Percentiles rank a stretch among this genome's conserved stretches.
phyloP scores from a whole-genome alignment of 1,284 basidiomycete species.

The Puccinia novopanici region DNA sequence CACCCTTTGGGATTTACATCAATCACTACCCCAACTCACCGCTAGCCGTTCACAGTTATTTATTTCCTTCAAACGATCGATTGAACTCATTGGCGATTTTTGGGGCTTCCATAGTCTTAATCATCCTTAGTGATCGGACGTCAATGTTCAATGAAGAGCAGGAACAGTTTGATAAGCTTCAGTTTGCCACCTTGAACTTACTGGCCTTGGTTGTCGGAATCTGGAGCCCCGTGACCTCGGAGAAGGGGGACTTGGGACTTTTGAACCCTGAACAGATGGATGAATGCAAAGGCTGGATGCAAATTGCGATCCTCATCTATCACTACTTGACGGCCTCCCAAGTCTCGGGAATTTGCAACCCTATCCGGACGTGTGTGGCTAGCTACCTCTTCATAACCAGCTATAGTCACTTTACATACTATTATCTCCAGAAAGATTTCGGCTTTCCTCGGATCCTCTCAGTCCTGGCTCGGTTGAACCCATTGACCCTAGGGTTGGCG shows the following conservation, averaged over 20 bases:
- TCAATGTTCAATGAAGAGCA: constrained; percentile 82
- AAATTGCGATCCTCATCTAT: constrained; percentile 82
- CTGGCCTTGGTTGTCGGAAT: constrained; percentile 67
- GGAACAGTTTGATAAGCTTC: constrained; percentile 73
- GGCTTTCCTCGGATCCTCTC: constrained; percentile 70
- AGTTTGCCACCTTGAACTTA: constrained; percentile 68
- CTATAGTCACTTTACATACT: constrained; percentile 73
- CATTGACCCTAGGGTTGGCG: constrained; percentile 75
- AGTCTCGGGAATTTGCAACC: constrained; percentile 84
- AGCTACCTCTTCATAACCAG: constrained; percentile 73
- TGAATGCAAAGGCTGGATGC: constrained; percentile 97
- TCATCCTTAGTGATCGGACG: constrained; percentile 77
- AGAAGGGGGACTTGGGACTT: constrained; percentile 77
- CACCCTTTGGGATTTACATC: constrained; percentile 64
- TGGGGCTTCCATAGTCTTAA: constrained; percentile 68
- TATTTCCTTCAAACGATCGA: constrained; percentile 60
- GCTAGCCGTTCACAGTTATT: constrained; percentile 56
- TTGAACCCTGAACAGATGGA: constrained; percentile 86
- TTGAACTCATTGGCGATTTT: constrained; percentile 65
- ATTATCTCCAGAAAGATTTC: constrained; percentile 82
- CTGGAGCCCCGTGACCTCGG: constrained; percentile 68
- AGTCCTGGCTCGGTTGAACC: constrained; percentile 77
- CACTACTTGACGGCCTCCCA: constrained; percentile 84
- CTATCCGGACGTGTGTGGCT: constrained; percentile 80
- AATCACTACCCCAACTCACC: constrained; percentile 50